These are phyloP conservation scores for Mallotus repandus DNA, from an alignment of 441 rosid genomes.

Conservation along the genomic window DNA sequence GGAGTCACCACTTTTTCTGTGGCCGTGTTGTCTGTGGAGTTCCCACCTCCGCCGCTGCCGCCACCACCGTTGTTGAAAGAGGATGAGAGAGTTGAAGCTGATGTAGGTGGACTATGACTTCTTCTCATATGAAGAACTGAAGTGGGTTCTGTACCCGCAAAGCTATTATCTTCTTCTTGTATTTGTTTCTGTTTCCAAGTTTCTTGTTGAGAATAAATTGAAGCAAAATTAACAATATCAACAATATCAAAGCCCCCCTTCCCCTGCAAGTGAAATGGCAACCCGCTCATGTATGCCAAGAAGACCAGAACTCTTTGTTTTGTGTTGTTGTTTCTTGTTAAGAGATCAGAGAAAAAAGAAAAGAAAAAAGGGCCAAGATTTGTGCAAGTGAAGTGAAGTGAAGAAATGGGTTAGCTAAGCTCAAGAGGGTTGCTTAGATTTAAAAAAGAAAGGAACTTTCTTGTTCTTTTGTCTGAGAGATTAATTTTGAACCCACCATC, in stretches of 20 bases:
- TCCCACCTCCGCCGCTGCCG: conserved; percentile 11
- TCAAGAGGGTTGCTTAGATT: conserved; percentile 20
- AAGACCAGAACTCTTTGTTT: conserved; percentile 6
- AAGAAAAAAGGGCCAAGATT: conserved; percentile 9
- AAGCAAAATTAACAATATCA: conserved; percentile 32
- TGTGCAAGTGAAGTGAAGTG: conserved; percentile 2
- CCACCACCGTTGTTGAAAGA: conserved; percentile 39
- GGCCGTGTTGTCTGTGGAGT: conserved; percentile 29
- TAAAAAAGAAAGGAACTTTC: conserved; percentile 13
- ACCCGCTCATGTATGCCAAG: conserved; percentile 23
- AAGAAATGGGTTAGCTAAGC: conserved; percentile 6
- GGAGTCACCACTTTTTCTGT: conserved; percentile 19
- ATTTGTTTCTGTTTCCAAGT: conserved; percentile 30
- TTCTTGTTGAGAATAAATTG: conserved; percentile 32
- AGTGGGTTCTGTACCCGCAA: conserved; percentile 38
- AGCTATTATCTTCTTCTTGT: conserved; percentile 28
- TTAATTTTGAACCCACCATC: conserved; percentile 17
- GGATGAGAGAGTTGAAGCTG: conserved; percentile 56
- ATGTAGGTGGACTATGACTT: conserved; percentile 62
- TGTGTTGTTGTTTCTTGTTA: not conserved
- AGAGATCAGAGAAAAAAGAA: not conserved
- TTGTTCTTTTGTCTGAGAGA: conserved; percentile 16
- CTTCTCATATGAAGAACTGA: conserved; percentile 56
- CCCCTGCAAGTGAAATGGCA: conserved; percentile 40
- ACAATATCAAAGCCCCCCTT: conserved; percentile 27